phyloP scores from a whole-genome alignment of 1,139 yeast species.

The Diutina catenulata region DNA sequence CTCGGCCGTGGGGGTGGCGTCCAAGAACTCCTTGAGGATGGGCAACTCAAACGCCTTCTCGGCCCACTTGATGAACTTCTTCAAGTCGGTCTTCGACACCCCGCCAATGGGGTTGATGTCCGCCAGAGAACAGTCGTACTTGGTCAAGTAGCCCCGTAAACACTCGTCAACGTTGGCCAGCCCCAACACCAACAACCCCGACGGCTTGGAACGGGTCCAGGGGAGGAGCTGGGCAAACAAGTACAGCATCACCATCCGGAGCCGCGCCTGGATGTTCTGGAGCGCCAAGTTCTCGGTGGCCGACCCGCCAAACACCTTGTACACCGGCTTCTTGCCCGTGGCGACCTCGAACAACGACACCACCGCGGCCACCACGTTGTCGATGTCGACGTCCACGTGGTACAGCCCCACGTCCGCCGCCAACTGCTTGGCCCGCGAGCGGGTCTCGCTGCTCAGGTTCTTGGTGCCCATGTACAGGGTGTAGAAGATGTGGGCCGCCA shows the following conservation, averaged over 20 bases:
- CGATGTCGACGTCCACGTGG: conserved; percentile 90
- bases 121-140: conserved; percentile 94
- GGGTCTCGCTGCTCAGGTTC: conserved; percentile 81
- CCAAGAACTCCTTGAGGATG: conserved; percentile 60
- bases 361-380: conserved; percentile 63
- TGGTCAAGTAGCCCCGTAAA: conserved; percentile 86
- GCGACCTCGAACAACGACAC: conserved; percentile 72
- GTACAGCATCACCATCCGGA: conserved; percentile 89
- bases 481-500: conserved; percentile 68
- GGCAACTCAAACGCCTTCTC: conserved; percentile 60
- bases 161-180: conserved; percentile 98
- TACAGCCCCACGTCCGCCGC: conserved; percentile 74
- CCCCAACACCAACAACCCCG: conserved; percentile 83
- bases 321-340: conserved; percentile 81
- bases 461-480: conserved; percentile 93
- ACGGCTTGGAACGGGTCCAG: conserved; percentile 68
- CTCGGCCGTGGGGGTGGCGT: conserved; percentile 96
- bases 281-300: conserved; percentile 83
- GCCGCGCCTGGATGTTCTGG: conserved; percentile 91
- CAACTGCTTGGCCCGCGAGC: conserved; percentile 69
- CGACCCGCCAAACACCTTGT: conserved; percentile 88
- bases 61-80: conserved; percentile 76
- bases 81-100: conserved; percentile 85
- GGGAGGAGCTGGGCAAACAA: conserved; percentile 90
- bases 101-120: conserved; percentile 98